Percentiles rank a stretch among this genome's conserved stretches.
phyloP scores from a whole-genome alignment of 176 grass and related monocot species.

The Chloris gayana region DNA sequence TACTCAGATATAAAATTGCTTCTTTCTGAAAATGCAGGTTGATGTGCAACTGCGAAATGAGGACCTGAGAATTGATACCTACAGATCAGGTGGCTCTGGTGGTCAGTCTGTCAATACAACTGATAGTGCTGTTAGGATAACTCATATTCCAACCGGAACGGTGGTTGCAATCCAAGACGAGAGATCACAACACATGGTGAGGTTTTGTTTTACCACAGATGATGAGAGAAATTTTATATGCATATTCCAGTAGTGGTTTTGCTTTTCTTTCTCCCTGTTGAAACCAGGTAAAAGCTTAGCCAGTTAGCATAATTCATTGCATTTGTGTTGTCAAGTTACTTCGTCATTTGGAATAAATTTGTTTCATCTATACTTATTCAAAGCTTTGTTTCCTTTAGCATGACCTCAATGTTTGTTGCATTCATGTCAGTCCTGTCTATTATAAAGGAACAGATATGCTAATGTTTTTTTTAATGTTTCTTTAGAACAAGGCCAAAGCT shows the following conservation, averaged over 20 bases:
- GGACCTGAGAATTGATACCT: slow-evolving; percentile 93
- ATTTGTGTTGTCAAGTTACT: not conserved
- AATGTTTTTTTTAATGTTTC: not conserved
- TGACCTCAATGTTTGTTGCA: not conserved
- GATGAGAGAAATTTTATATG: not conserved
- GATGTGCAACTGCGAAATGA: slow-evolving; percentile 88
- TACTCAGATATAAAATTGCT: not conserved
- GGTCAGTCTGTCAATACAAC: slow-evolving; percentile 98
- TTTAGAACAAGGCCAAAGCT: slow-evolving; percentile 96
- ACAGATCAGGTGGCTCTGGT: slow-evolving; percentile 78
- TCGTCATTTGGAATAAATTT: not conserved
- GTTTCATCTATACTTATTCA: not conserved
- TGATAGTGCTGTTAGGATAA: slow-evolving; percentile 92
- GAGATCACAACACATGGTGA: slow-evolving; percentile 96
- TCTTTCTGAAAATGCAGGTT: slow-evolving; percentile 57
- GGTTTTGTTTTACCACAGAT: slow-evolving; percentile 5
- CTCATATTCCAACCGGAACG: slow-evolving; percentile 86
- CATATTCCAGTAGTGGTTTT: not conserved
- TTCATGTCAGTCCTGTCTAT: not conserved
- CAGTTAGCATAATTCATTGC: slow-evolving; percentile 10
- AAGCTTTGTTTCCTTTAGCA: slow-evolving; percentile 15
- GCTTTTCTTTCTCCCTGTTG: not conserved
- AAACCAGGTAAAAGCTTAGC: slow-evolving; percentile 1
- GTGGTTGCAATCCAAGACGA: slow-evolving; percentile 95
- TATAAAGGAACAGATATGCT: slow-evolving; percentile 15